Conservation (phyloP, 352 stramenopile species). For the Phytophthora nicotianae region DNA sequence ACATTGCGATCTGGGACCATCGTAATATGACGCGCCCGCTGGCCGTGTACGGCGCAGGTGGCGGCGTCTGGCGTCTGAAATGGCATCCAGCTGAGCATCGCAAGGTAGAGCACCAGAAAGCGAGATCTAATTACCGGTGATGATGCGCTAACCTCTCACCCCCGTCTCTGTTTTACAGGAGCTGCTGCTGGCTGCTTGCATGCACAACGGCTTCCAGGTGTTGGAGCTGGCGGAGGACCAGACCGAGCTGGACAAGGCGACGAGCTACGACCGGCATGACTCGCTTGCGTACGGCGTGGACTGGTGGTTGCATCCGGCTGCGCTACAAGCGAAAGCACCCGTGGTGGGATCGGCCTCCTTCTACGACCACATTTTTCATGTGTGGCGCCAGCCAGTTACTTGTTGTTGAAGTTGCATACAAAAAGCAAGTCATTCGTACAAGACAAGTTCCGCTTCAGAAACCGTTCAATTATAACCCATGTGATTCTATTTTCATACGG, state of each 20-base stretch:
- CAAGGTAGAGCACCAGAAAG: slow-evolving; percentile 44
- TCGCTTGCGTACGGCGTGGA: slow-evolving; percentile 88
- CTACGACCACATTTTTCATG: slow-evolving; percentile 81
- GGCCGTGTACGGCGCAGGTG: slow-evolving; percentile 51
- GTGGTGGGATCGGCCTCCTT: slow-evolving; percentile 82
- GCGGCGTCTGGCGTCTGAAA: slow-evolving; percentile 86
- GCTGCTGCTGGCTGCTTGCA: slow-evolving; percentile 77
- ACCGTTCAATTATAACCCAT: not conserved
- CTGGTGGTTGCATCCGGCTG: slow-evolving; percentile 65
- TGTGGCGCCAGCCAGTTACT: slow-evolving; percentile 53
- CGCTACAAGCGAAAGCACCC: slow-evolving; percentile 40
- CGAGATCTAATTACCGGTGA: not conserved
- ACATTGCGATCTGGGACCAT: slow-evolving; percentile 78
- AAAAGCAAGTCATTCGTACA: not conserved
- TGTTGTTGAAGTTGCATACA: slow-evolving; percentile 29
- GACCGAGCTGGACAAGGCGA: slow-evolving; percentile 25
- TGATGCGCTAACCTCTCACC: slow-evolving; percentile 7
- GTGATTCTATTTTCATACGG: not conserved
- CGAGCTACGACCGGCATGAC: slow-evolving; percentile 61
- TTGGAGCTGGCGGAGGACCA: slow-evolving; percentile 29
- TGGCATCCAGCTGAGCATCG: slow-evolving; percentile 61
- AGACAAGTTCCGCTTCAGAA: not conserved
- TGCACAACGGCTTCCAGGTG: slow-evolving; percentile 90
- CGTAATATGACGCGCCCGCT: slow-evolving; percentile 66
- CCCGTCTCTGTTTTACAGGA: slow-evolving; percentile 41